A percentile compares a stretch with the other conserved stretches of the same genome.
Conservation (phyloP, 2,329 filamentous ascomycete species). For the Botrytis paeoniae region DNA sequence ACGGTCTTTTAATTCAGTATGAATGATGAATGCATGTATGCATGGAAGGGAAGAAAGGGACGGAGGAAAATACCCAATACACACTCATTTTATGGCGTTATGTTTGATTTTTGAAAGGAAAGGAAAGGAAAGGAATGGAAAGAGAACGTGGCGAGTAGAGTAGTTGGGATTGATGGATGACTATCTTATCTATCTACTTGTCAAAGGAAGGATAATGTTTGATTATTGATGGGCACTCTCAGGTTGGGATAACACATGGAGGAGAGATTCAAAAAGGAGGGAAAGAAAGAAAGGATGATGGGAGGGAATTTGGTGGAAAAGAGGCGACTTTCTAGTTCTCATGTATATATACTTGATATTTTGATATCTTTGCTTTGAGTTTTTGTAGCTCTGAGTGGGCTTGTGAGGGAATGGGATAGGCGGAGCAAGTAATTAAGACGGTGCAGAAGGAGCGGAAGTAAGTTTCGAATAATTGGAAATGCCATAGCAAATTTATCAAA, state of each 20-base stretch:
- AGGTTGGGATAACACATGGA: not conserved
- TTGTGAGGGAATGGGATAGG: not conserved
- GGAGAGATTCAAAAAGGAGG: not conserved
- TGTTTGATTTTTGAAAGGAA: not conserved
- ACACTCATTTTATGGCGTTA: constrained; percentile 1
- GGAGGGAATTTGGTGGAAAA: not conserved
- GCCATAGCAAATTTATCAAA: not conserved
- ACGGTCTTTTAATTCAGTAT: not conserved
- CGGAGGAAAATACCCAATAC: not conserved
- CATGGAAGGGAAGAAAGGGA: not conserved
- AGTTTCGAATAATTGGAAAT: not conserved
- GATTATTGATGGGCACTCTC: not conserved
- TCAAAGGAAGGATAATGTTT: constrained; percentile 13
- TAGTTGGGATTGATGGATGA: not conserved
- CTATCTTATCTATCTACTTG: not conserved
- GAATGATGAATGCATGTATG: not conserved
- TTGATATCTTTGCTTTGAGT: not conserved
- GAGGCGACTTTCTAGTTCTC: not conserved
- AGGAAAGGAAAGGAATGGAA: not conserved
- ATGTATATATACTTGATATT: not conserved
- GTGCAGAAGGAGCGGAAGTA: not conserved
- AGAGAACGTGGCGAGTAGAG: not conserved
- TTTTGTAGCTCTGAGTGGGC: not conserved
- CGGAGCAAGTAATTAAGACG: not conserved
- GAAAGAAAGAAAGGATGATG: not conserved